Evolutionary conservation across 2,329 filamentous ascomycete genomes (phyloP).

Genomic region (Sclerotinia spermophila): DNA sequence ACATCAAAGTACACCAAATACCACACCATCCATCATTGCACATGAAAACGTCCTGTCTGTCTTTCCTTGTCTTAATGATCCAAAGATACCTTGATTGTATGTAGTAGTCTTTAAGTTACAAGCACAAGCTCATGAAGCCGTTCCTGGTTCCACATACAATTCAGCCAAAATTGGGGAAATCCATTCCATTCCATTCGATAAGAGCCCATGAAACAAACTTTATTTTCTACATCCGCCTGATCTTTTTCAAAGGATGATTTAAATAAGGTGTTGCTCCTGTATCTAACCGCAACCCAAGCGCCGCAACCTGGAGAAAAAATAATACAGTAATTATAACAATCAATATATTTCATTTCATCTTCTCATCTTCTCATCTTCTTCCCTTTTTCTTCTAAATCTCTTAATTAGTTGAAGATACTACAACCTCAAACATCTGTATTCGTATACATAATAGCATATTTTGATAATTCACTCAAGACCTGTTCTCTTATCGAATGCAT

Average conservation of each 20-base stretch:
- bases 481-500: conserved; percentile 12
- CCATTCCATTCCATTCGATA: conserved; percentile 4
- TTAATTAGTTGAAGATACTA: background rate
- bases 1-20: background rate
- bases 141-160: background rate
- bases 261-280: background rate
- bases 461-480: background rate
- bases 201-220: background rate
- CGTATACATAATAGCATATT: background rate
- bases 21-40: conserved; percentile 5
- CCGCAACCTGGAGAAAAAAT: conserved; percentile 3
- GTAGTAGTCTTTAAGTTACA: too few relatives aligned
- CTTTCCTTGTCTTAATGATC: conserved; percentile 7
- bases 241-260: conserved; percentile 3
- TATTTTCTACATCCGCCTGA: conserved; percentile 7
- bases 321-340: background rate
- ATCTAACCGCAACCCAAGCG: background rate
- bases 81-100: background rate
- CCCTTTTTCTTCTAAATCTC: background rate
- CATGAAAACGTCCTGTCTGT: conserved; percentile 2
- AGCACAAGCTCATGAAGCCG: background rate
- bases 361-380: background rate
- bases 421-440: background rate
- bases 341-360: background rate
- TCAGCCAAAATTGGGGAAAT: background rate